Conservation (phyloP, 805 yeast genomes). For the Clavispora santaluciae region DNA sequence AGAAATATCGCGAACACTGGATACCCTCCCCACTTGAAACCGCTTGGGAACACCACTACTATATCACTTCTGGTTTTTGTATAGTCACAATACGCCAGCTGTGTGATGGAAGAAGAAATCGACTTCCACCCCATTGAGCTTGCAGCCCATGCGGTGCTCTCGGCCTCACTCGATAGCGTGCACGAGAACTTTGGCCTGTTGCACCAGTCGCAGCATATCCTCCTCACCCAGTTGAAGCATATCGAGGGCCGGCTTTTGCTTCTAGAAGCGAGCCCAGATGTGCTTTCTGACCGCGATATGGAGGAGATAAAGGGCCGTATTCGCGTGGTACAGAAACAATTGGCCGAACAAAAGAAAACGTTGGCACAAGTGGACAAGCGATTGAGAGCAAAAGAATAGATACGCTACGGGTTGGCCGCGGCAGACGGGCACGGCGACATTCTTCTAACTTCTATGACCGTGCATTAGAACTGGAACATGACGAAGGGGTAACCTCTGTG, state of each 20-base stretch:
- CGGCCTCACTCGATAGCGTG: slow-evolving; percentile 49
- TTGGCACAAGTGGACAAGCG: slow-evolving; percentile 35
- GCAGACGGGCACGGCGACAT: no score
- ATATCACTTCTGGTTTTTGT: no score
- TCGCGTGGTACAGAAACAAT: slow-evolving; percentile 27
- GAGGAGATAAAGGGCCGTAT: slow-evolving; percentile 18
- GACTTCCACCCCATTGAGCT: slow-evolving; percentile 57
- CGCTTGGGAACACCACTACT: no score
- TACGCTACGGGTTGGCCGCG: no score
- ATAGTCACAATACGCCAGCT: no score
- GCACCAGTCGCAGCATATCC: slow-evolving; percentile 53
- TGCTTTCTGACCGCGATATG: slow-evolving; percentile 19
- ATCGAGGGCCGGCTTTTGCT: slow-evolving; percentile 32
- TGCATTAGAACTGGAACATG: slow-evolving; percentile 30
- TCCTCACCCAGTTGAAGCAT: slow-evolving; percentile 44
- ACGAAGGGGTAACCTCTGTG: slow-evolving; percentile 72
- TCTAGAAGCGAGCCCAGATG: slow-evolving; percentile 19
- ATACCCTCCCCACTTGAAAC: no score
- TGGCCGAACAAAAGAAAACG: slow-evolving; percentile 23
- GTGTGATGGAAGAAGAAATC: slow-evolving; percentile 6
- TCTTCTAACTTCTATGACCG: no score
- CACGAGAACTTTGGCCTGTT: slow-evolving; percentile 47
- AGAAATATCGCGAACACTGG: no score
- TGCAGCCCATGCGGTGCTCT: slow-evolving; percentile 51
- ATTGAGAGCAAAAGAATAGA: slow-evolving; percentile 12